These are phyloP conservation scores for Oryza rufipogon DNA, from an alignment of 176 grass and related monocot species.

Conservation along the genomic window DNA sequence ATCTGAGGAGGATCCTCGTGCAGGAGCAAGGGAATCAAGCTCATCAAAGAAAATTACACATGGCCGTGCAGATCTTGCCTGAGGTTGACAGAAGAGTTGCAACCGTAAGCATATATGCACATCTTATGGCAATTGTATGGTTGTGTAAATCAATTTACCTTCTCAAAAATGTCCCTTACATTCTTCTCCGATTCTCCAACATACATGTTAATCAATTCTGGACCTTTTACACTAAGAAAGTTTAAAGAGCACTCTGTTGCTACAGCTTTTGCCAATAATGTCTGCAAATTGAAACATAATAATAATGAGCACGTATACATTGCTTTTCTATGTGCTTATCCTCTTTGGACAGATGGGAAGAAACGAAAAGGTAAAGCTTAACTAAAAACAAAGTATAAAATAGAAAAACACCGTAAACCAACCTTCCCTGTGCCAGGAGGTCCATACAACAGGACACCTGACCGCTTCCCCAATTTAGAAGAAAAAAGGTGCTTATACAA, in stretches of 20 bases:
- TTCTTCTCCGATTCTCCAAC: conserved; percentile 99
- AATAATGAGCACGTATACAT: conserved; percentile 20
- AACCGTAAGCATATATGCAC: conserved; percentile 19
- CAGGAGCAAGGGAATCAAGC: conserved; percentile 90
- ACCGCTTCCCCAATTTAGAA: conserved; percentile 84
- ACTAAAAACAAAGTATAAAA: not conserved
- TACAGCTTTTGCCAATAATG: conserved; percentile 92
- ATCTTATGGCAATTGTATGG: not conserved
- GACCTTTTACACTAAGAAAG: conserved; percentile 95
- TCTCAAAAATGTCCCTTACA: conserved; percentile 92
- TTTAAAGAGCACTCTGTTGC: conserved; percentile 94
- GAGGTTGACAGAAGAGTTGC: conserved; percentile 29
- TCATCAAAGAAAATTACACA: conserved; percentile 99
- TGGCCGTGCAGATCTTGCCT: conserved; percentile 88
- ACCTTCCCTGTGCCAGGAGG: conserved; percentile 98
- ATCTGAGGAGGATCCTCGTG: conserved; percentile 90
- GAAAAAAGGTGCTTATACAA: conserved; percentile 96
- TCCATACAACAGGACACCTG: conserved; percentile 86
- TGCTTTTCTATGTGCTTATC: conserved; percentile 18
- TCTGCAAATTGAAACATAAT: conserved; percentile 50
- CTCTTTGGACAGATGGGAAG: not conserved
- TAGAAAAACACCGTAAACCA: conserved; percentile 21
- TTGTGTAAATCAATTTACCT: conserved; percentile 49
- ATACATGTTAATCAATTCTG: conserved; percentile 97
- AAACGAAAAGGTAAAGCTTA: not conserved